Percentiles rank a stretch among this genome's conserved stretches.
These are phyloP conservation scores for Teratosphaeria destructans DNA, from an alignment of 2,329 filamentous ascomycete species.

Conservation along the genomic window DNA sequence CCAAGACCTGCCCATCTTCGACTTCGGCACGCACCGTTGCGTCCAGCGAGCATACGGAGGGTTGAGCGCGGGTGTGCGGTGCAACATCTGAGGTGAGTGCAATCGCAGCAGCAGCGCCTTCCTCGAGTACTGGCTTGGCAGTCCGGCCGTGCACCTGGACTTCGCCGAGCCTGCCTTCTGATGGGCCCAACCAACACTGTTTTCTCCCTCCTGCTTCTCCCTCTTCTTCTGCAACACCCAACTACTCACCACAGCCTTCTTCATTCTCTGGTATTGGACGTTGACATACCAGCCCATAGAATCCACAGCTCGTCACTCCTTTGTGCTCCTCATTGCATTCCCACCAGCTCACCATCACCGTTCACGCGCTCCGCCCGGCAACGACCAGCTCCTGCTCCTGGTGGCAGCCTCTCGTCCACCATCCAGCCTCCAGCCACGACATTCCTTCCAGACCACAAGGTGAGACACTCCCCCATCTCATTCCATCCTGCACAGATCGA, in stretches of 20 bases:
- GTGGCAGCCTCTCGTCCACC: neutral
- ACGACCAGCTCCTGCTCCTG: neutral
- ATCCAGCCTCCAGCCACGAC: neutral
- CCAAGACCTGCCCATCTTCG: neutral
- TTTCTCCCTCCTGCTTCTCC: slow-evolving; percentile 11
- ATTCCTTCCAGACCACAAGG: neutral
- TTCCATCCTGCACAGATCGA: neutral
- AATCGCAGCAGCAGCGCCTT: slow-evolving; percentile 1
- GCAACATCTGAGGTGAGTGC: slow-evolving; percentile 1
- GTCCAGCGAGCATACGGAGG: neutral
- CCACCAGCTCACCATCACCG: slow-evolving; percentile 6
- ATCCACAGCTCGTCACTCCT: slow-evolving; percentile 24
- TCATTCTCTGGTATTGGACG: slow-evolving; percentile 28
- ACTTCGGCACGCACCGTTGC: neutral
- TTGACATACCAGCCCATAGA: slow-evolving; percentile 25
- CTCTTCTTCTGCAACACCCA: slow-evolving; percentile 9
- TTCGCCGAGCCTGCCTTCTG: neutral
- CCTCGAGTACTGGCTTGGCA: slow-evolving; percentile 4
- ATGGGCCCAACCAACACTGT: neutral
- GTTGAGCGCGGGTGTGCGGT: neutral
- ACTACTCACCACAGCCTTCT: slow-evolving; percentile 21
- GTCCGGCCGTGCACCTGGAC: neutral
- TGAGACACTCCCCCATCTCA: neutral
- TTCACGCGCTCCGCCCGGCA: neutral
- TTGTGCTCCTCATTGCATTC: slow-evolving; percentile 18